Evolutionary conservation across 116 monocot species (phyloP), one percentile per base, ranked within the genome.

Genomic region (Dioscorea cayenensis): DNA sequence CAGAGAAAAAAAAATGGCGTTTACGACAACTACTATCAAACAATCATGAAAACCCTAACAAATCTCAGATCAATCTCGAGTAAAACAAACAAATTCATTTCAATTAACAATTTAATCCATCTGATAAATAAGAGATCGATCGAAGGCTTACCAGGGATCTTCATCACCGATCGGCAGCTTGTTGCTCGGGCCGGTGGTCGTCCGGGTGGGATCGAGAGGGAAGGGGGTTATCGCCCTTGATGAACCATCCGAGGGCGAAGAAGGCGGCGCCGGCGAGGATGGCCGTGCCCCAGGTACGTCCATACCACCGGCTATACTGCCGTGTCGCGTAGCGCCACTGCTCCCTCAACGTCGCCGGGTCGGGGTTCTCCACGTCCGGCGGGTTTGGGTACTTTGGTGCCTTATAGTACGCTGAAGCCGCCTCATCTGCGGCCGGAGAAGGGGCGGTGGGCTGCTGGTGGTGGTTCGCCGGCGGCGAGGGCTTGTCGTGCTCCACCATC

Each of bases 261-360:
- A 93, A 93, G 51, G 97, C 74, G 48, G 60, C 64, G 17, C 97
- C 97, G 64, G 97, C 90, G 50, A 97, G 88, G 76, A 93, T 93
- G 66, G 97, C 93, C 17, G 93, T 83, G 66, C 97, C 97, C 97
- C 97, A 97, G 6, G 97, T 86, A 49, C 86, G 88, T 18, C 90
- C 90, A 83, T 92, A 93, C 86, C 93, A 97, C 29, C 88, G 77
- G 73, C 88, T 81, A 79, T 93, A 97, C 83, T 86, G 86, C 36
- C 93, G 82, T 23, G 76, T 83, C 36, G 97, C 97, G 72, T 81
- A 97, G 32, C 90, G 76, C 97, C 93, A 97, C 78, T 97, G 97
- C 19, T 97, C 97, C 49, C 93, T 76, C n/a, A 97, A 90, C 36
- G 93, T 97, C 21, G 74, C 81, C 63, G 82, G 63, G 70, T 97